These are phyloP conservation scores for Lasiosphaeria hispida DNA, from an alignment of 495 filamentous ascomycete genomes.

Conservation along the genomic window DNA sequence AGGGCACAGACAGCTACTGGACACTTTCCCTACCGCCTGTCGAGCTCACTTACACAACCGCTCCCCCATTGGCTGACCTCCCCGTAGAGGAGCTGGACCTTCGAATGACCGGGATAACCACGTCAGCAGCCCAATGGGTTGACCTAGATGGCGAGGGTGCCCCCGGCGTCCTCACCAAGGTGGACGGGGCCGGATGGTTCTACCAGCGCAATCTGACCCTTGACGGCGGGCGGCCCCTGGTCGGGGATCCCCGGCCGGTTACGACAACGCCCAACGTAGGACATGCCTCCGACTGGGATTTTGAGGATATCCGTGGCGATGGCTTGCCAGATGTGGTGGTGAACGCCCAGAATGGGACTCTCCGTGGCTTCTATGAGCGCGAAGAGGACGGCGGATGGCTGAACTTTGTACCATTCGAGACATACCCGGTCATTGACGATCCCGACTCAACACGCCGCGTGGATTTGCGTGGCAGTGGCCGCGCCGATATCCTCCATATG, in stretches of 20 bases:
- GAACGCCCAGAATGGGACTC: neutral
- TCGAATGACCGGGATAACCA: neutral
- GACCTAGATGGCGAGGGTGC: slow-evolving; percentile 36
- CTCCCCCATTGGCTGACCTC: too few relatives aligned
- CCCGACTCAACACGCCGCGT: too few relatives aligned
- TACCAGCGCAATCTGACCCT: neutral
- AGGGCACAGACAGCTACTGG: too few relatives aligned
- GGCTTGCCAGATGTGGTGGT: neutral
- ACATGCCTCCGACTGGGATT: neutral
- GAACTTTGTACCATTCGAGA: too few relatives aligned
- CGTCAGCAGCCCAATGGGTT: slow-evolving; percentile 17
- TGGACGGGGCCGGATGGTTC: neutral
- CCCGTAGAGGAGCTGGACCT: neutral
- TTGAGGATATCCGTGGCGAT: neutral
- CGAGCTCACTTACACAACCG: slow-evolving; percentile 17
- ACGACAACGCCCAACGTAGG: too few relatives aligned
- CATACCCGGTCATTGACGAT: too few relatives aligned
- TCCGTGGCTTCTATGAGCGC: neutral
- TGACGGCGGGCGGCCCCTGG: too few relatives aligned
- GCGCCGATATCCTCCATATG: neutral
- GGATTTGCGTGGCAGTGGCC: too few relatives aligned
- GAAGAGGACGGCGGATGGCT: neutral
- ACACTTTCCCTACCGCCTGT: slow-evolving; percentile 3
- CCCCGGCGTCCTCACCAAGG: slow-evolving; percentile 16
- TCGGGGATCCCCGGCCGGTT: too few relatives aligned